Percentiles rank a stretch among this genome's conserved stretches.
Conservation (phyloP, 2,329 filamentous ascomycete species). For the Ambrosiella xylebori region DNA sequence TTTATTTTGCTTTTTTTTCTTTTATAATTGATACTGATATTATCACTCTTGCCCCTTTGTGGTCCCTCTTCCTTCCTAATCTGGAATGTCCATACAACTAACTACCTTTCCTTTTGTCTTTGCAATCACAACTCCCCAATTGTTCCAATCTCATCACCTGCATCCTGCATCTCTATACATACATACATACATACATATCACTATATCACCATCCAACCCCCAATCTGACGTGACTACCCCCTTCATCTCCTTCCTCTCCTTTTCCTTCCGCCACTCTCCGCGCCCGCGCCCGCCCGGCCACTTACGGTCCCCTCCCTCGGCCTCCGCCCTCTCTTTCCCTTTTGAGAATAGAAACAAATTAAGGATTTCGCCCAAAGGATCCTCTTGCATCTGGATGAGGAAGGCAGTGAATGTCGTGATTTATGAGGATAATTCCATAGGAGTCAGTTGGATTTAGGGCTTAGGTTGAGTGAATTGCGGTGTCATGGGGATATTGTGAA, state of each 20-base stretch:
- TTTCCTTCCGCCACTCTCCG: too few species aligned
- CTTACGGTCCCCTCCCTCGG: too few species aligned
- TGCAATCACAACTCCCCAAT: not conserved
- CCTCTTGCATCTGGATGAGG: not conserved
- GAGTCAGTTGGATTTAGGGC: not conserved
- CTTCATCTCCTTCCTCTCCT: too few species aligned
- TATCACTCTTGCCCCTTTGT: not conserved
- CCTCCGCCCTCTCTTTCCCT: not conserved
- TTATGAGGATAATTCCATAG: not conserved
- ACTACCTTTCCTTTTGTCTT: not conserved
- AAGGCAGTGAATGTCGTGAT: not conserved
- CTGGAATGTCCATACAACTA: not conserved
- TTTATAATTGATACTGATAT: not conserved
- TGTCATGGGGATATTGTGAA: not conserved
- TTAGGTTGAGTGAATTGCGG: not conserved
- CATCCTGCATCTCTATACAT: not conserved
- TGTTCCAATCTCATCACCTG: not conserved
- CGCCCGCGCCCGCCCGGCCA: too few species aligned
- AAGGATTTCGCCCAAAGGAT: not conserved
- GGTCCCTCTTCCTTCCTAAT: not conserved
- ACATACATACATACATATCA: too few species aligned
- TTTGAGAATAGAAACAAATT: not conserved
- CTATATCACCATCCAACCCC: too few species aligned
- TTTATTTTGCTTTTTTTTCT: not conserved
- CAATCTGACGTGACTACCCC: too few species aligned